These are phyloP conservation scores for Phytophthora cactorum DNA, from an alignment of 352 stramenopile genomes.

Conservation along the genomic window DNA sequence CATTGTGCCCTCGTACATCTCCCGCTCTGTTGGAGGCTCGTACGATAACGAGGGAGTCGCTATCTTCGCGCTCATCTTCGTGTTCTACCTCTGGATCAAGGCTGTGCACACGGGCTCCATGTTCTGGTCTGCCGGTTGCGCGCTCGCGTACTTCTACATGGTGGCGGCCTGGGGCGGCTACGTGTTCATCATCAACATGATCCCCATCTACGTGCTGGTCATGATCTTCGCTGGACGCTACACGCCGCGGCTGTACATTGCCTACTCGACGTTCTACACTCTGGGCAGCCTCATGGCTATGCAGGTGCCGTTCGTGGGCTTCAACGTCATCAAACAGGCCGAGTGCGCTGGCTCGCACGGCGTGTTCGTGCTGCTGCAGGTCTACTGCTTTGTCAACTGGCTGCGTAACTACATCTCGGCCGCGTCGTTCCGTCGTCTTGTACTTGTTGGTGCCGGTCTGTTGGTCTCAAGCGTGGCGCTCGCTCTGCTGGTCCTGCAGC, in stretches of 20 bases:
- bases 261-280: slow-evolving; percentile 98
- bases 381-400: slow-evolving; percentile 81
- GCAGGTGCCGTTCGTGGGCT: slow-evolving; percentile 98
- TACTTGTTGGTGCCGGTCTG: slow-evolving; percentile 63
- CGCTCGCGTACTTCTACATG: slow-evolving; percentile 98
- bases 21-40: slow-evolving; percentile 95
- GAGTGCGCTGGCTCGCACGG: slow-evolving; percentile 84
- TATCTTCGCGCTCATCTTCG: slow-evolving; percentile 97
- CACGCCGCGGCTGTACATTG: slow-evolving; percentile 94
- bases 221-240: slow-evolving; percentile 95
- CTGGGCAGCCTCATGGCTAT: slow-evolving; percentile 97
- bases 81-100: slow-evolving; percentile 98
- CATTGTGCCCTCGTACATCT: slow-evolving; percentile 97
- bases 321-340: slow-evolving; percentile 94
- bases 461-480: slow-evolving; percentile 62
- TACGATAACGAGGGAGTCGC: slow-evolving; percentile 99
- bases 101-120: slow-evolving; percentile 92
- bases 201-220: slow-evolving; percentile 95
- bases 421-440: slow-evolving; percentile 75
- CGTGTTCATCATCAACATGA: slow-evolving; percentile 99
- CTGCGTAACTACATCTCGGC: slow-evolving; percentile 78
- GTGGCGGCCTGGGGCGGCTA: slow-evolving; percentile 97
- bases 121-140: slow-evolving; percentile 79
- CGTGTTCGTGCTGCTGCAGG: slow-evolving; percentile 95
- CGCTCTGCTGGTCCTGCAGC: slow-evolving; percentile 78